phyloP scores from a whole-genome alignment of 2,329 filamentous ascomycete species.

The Immersiporthe knoxdaviesiana region DNA sequence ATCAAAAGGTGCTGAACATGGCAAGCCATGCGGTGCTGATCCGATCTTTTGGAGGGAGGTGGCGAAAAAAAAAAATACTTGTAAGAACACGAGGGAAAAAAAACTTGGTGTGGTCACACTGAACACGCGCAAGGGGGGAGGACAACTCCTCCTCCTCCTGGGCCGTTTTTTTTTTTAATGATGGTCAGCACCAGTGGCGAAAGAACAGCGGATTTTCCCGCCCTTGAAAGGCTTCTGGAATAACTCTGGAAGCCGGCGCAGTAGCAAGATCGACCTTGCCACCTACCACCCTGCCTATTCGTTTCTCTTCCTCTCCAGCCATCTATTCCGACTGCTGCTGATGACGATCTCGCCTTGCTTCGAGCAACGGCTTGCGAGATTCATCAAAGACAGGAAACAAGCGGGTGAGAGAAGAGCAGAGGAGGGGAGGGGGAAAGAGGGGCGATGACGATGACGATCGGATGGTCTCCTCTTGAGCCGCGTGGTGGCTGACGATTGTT shows the following conservation, averaged over 20 bases:
- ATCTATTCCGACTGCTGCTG: background rate
- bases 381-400: background rate
- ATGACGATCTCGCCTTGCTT: background rate
- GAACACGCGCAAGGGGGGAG: background rate
- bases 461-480: background rate
- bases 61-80: too few species aligned
- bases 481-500: slow-evolving; percentile 9
- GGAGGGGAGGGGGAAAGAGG: too few species aligned
- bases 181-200: slow-evolving; percentile 28
- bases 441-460: too few species aligned
- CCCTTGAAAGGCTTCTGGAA: slow-evolving; percentile 25
- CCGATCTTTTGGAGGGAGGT: background rate
- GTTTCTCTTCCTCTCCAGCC: background rate
- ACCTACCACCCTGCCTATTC: background rate
- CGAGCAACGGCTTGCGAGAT: background rate
- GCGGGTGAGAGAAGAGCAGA: too few species aligned
- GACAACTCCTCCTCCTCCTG: background rate
- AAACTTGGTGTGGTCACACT: background rate
- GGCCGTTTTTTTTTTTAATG: background rate
- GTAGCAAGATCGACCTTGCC: background rate
- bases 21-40: background rate
- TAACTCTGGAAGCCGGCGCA: slow-evolving; percentile 17
- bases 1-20: background rate
- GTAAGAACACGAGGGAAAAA: background rate
- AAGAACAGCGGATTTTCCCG: slow-evolving; percentile 22